Conservation (phyloP, 2,329 filamentous ascomycete genomes). For the Aspergillus sojae region DNA sequence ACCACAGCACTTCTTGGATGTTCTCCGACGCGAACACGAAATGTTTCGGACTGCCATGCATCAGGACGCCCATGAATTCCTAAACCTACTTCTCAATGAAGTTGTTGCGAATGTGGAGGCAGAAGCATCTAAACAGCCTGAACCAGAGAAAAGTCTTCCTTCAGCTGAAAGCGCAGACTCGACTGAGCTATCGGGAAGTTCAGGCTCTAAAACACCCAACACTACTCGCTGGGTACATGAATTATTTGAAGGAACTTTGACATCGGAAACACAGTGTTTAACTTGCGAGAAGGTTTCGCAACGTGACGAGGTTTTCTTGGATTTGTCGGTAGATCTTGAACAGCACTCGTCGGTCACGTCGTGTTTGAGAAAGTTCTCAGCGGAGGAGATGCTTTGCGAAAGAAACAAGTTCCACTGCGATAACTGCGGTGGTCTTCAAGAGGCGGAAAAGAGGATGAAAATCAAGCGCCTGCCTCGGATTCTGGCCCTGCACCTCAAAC, state of each 20-base stretch:
- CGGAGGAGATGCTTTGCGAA: slow-evolving; percentile 98
- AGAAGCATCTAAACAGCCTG: slow-evolving; percentile 59
- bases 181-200: slow-evolving; percentile 55
- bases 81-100: slow-evolving; percentile 92
- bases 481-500: slow-evolving; percentile 87
- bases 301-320: slow-evolving; percentile 91
- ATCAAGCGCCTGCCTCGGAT: slow-evolving; percentile 93
- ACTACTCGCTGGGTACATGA: slow-evolving; percentile 93
- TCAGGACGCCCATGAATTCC: slow-evolving; percentile 96
- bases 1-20: slow-evolving; percentile 89
- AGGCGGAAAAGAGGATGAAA: slow-evolving; percentile 99
- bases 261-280: slow-evolving; percentile 93
- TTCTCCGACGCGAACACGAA: slow-evolving; percentile 91
- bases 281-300: slow-evolving; percentile 96
- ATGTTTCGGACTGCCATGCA: slow-evolving; percentile 98
- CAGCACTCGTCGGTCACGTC: slow-evolving; percentile 96
- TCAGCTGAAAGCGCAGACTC: slow-evolving; percentile 50
- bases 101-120: slow-evolving; percentile 91
- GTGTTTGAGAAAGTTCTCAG: slow-evolving; percentile 92
- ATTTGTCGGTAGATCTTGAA: slow-evolving; percentile 93
- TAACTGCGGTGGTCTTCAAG: slow-evolving; percentile 91
- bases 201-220: slow-evolving; percentile 59
- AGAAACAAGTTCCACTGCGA: slow-evolving; percentile 99
- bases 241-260: slow-evolving; percentile 91
- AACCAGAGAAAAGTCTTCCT: slow-evolving; percentile 50